Base-by-base conservation (phyloP, 2,329 filamentous ascomycete genomes). In the Tolypocladium endophyticum region DNA sequence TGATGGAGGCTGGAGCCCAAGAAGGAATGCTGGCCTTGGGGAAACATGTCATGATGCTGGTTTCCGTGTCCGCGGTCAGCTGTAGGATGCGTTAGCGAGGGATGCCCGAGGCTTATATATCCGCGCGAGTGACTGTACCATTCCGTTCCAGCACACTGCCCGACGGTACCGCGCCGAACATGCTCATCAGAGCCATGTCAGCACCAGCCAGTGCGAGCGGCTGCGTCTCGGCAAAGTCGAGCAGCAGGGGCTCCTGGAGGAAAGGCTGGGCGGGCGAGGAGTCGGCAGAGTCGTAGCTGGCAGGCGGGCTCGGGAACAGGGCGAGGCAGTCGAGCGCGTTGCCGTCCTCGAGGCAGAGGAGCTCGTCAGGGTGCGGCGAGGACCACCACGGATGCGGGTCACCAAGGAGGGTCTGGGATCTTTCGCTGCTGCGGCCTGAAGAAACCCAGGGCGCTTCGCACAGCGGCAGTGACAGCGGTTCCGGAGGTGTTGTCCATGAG, bases 401-500 rank as follows among this genome's bases (percentile, higher is more conserved):
- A 64, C 60, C 63, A 61, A 57, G 63, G 63, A 50, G 62, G 59
- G 16, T 53, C 45, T 16, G 62, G 61, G 14, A 60, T 33, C 60
- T 63, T 59, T 57, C 41, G 55, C 52, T 64, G 64, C 61, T 62
- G 60, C 25, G 62, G 63, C 60, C 59, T 36, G 63, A 60, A 64
- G 62, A 63, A 64, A 36, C 9, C 50, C 16, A 56, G 16, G 57
- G 5, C 47, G 35, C 38, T 20, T 41, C 39, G 59, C 12, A 14
- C 25, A 57, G 56, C 57, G 25, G 62, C 59, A 38, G 56, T 20
- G 30, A 41, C 60, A 55, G 60, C 23, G 38, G 60, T 14, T 11
- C 55, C 33, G 8, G 36, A 30, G 39, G 58, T 3, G 59, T 59
- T 30, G 58, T 58, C 64, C 66, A 67, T 66, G 57, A 59, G 61